Evolutionary conservation across 208 protist species (phyloP), one percentile per base, ranked within the genome.

Genomic region (Wallacemonas sp.): DNA sequence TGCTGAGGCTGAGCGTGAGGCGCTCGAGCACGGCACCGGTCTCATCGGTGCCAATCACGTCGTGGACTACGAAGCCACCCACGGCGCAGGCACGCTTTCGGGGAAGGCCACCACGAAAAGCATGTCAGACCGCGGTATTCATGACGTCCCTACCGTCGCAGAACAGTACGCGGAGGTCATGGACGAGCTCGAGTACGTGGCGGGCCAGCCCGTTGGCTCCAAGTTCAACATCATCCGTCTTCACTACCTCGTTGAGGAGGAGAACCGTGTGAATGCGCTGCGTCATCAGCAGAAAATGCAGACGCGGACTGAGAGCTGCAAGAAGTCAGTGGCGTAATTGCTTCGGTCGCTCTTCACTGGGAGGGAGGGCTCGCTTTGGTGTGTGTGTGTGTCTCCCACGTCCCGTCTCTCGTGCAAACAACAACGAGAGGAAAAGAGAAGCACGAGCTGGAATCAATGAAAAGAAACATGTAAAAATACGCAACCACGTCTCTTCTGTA

Each of bases 171-270:
- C 62, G 4, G 79, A 84, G 38, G 69, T 93, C 17, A 83, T 93
- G 82, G 81, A 88, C 15, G 86, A 93, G 61, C 67, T 93, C 31
- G 68, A 71, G 56, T 90, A 82, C 51, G 82, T 89, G 38, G 64
- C 78, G 15, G 59, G 45, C 11, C 83, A 88, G 64, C 86, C 86
- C 26, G 80, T 93, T 27, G 83, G 83, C 60, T 93, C 83, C 49
- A 93, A 93, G 75, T 47, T 75, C 53, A 93, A 90, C 71, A 86
- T 93, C 60, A 88, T 87, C 27, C 80, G 79, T 12, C 66, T 93
- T 21, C 72, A 93, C 70, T 93, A 90, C 69, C 73, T 89, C 17
- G 39, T 90, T 42, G 79, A 93, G 42, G 86, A 93, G 66, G 73
- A 90, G 33, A 71, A 84, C 3, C 76, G 81, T 34, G 28, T 86